Evolutionary conservation across 2,329 filamentous ascomycete species (phyloP).

Genomic region (Gnomoniopsis sp.): DNA sequence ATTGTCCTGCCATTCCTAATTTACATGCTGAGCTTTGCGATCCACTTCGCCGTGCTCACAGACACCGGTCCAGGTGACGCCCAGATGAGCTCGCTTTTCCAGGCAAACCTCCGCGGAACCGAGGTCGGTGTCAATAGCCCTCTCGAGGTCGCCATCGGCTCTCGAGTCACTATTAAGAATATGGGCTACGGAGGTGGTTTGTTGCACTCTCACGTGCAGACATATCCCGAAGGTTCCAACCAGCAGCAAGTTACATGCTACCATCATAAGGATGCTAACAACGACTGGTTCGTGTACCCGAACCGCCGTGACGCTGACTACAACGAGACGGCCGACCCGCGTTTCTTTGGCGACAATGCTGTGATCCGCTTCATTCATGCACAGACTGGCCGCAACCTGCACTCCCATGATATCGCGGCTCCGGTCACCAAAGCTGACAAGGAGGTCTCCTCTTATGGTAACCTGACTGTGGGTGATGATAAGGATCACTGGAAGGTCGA

Average conservation of each 20-base stretch:
- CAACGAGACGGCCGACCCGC: slow-evolving; percentile 64
- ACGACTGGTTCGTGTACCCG: slow-evolving; percentile 99
- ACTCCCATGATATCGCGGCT: slow-evolving; percentile 87
- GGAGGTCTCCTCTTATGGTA: slow-evolving; percentile 95
- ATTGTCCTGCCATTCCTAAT: slow-evolving; percentile 87
- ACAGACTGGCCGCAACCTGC: slow-evolving; percentile 93
- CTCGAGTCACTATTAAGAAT: slow-evolving; percentile 91
- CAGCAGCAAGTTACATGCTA: slow-evolving; percentile 99
- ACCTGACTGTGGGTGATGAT: slow-evolving; percentile 89
- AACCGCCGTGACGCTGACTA: slow-evolving; percentile 76
- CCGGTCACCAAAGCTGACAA: slow-evolving; percentile 85
- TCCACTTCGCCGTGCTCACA: slow-evolving; percentile 92
- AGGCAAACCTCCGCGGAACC: slow-evolving; percentile 91
- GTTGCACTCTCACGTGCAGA: slow-evolving; percentile 94
- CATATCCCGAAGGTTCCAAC: slow-evolving; percentile 85
- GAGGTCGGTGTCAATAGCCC: slow-evolving; percentile 94
- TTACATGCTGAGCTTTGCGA: slow-evolving; percentile 92
- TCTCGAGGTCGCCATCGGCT: slow-evolving; percentile 85
- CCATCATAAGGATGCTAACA: slow-evolving; percentile 99
- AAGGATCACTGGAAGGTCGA: slow-evolving; percentile 98
- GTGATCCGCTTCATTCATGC: slow-evolving; percentile 86
- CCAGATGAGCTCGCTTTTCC: slow-evolving; percentile 99
- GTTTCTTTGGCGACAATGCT: slow-evolving; percentile 76
- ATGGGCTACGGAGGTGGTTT: slow-evolving; percentile 98
- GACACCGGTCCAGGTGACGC: slow-evolving; percentile 94